phyloP scores from a whole-genome alignment of 345 rosid species.

The Gossypium anomalum region DNA sequence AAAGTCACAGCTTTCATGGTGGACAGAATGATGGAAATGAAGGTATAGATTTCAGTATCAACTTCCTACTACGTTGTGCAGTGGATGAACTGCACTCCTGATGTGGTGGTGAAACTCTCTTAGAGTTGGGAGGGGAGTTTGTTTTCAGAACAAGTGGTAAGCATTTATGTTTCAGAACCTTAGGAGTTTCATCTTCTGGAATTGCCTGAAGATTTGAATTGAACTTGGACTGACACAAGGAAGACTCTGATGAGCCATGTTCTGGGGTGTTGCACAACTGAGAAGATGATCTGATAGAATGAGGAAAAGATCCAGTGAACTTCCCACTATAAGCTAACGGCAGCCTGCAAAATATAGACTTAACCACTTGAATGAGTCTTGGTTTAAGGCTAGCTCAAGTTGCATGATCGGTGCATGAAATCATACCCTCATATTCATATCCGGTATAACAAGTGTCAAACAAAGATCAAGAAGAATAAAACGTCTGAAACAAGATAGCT shows the following conservation, averaged over 20 bases:
- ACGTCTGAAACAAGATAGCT: not conserved
- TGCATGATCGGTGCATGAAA: not conserved
- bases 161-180: conserved; percentile 14
- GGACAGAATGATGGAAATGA: conserved; percentile 31
- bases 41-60: conserved; percentile 38
- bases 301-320: conserved; percentile 21
- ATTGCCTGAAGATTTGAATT: conserved; percentile 25
- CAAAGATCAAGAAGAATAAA: not conserved
- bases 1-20: conserved; percentile 15
- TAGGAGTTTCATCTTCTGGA: conserved; percentile 31
- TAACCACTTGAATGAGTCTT: not conserved
- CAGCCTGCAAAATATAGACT: conserved; percentile 13
- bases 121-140: conserved; percentile 29
- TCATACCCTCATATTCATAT: not conserved
- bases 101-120: conserved; percentile 34
- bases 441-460: not conserved
- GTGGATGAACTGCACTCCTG: conserved; percentile 24
- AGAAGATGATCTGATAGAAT: conserved; percentile 14
- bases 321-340: conserved; percentile 16
- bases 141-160: conserved; percentile 20
- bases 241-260: conserved; percentile 10
- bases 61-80: conserved; percentile 26
- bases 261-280: conserved; percentile 18
- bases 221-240: conserved; percentile 21
- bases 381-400: not conserved